phyloP scores from a whole-genome alignment of 257 asterid genomes.

The Gentiana straminea region DNA sequence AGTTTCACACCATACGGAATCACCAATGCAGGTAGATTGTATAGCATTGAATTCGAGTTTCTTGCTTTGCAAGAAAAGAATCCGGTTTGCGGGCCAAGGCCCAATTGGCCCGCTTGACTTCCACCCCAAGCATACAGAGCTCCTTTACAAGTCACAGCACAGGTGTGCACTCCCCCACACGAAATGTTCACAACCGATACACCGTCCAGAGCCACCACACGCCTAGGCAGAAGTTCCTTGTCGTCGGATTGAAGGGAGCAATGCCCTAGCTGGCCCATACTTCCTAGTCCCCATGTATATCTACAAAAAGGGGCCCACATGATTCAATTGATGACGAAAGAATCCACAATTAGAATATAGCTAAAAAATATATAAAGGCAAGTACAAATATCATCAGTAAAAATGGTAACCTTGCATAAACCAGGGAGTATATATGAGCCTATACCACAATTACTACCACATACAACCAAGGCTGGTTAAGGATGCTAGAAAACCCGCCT shows the following conservation, averaged over 20 bases:
- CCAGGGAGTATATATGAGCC: neutral
- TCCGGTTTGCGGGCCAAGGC: conserved; percentile 77
- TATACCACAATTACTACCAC: neutral
- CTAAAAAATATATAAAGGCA: neutral
- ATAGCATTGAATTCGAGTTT: conserved; percentile 64
- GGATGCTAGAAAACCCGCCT: too few relatives aligned
- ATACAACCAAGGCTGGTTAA: too few relatives aligned
- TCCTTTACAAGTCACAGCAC: conserved; percentile 75
- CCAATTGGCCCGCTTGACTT: conserved; percentile 86
- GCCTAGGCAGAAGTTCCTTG: conserved; percentile 80
- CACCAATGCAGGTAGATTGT: conserved; percentile 73
- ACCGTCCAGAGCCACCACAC: conserved; percentile 72
- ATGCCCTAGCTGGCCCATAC: conserved; percentile 97
- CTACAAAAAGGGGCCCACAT: conserved; percentile 25
- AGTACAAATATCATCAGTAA: neutral
- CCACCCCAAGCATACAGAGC: conserved; percentile 98
- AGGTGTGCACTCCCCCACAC: conserved; percentile 93
- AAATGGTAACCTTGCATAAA: neutral
- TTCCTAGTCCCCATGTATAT: conserved; percentile 97
- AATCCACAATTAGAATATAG: neutral
- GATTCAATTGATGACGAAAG: neutral
- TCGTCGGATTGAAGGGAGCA: conserved; percentile 79
- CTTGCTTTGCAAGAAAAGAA: conserved; percentile 45
- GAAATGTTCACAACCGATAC: conserved; percentile 47
- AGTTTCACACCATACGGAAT: conserved; percentile 65